Conservation (phyloP, 495 filamentous ascomycete genomes). For the Coniosporium apollinis region DNA sequence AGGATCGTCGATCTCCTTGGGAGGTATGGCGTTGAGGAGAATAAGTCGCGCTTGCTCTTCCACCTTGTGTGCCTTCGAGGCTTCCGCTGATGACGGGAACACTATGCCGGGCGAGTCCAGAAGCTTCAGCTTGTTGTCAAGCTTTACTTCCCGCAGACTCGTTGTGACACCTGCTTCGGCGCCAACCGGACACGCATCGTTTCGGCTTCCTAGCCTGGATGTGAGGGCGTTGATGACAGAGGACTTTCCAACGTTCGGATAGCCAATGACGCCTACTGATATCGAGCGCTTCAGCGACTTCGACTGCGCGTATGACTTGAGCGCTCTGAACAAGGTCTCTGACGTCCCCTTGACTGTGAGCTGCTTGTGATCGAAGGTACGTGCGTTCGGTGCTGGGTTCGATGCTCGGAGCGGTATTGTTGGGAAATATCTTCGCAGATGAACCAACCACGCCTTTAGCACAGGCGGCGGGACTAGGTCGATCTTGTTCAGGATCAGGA, state of each 20-base stretch:
- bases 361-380: conserved; percentile 81
- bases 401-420: conserved; percentile 83
- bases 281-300: conserved; percentile 77
- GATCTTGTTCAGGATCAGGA: conserved; percentile 94
- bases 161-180: conserved; percentile 93
- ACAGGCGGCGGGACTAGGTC: conserved; percentile 73
- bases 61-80: conserved; percentile 39
- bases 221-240: conserved; percentile 92
- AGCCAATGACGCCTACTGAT: conserved; percentile 86
- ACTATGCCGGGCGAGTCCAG: conserved; percentile 94
- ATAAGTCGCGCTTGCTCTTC: conserved; percentile 72
- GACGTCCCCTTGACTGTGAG: conserved; percentile 77
- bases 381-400: conserved; percentile 65
- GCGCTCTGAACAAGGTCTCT: conserved; percentile 68
- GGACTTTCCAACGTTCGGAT: conserved; percentile 95
- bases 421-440: conserved; percentile 82
- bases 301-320: conserved; percentile 76
- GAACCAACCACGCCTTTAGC: conserved; percentile 50
- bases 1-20: conserved; percentile 85
- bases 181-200: conserved; percentile 65
- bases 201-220: conserved; percentile 52
- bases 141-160: conserved; percentile 70
- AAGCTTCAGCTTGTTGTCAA: conserved; percentile 86
- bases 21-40: conserved; percentile 79
- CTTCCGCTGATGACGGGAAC: conserved; percentile 48